Conservation (phyloP, 371 early-diverging fungal genomes). For the Mortierella sp. region DNA sequence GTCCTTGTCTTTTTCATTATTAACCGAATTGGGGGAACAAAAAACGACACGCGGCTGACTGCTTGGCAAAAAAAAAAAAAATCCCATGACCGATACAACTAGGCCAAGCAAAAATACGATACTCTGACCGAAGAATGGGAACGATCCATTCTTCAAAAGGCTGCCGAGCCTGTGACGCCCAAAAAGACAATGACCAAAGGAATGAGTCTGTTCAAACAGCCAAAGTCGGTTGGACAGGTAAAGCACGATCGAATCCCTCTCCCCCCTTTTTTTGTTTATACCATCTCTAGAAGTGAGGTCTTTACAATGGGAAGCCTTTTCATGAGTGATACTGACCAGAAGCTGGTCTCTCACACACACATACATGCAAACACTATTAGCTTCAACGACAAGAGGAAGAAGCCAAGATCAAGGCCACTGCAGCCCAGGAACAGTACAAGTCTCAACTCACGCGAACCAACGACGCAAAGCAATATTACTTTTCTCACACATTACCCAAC, state of each 20-base stretch:
- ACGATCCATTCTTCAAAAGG: slow-evolving; percentile 69
- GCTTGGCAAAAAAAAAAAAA: too few species aligned
- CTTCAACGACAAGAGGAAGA: slow-evolving; percentile 76
- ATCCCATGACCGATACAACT: not conserved
- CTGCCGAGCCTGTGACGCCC: slow-evolving; percentile 57
- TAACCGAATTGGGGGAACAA: slow-evolving; percentile 7
- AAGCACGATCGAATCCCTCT: not conserved
- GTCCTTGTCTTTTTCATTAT: not conserved
- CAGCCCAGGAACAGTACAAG: slow-evolving; percentile 79
- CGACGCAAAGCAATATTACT: slow-evolving; percentile 67
- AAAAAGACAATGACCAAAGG: slow-evolving; percentile 57
- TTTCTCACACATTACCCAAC: slow-evolving; percentile 69
- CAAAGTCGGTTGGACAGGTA: slow-evolving; percentile 66
- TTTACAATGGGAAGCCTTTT: not conserved
- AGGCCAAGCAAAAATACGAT: slow-evolving; percentile 78
- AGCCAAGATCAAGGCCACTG: slow-evolving; percentile 68
- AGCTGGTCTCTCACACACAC: not conserved
- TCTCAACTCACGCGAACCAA: slow-evolving; percentile 71
- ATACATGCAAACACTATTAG: too few species aligned
- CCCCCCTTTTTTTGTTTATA: not conserved
- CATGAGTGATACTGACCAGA: not conserved
- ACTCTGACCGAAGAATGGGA: slow-evolving; percentile 81
- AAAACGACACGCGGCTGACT: not conserved
- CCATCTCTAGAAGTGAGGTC: too few species aligned
- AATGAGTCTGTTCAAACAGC: slow-evolving; percentile 60